Percentiles rank a stretch among this genome's conserved stretches.
Evolutionary conservation across 495 filamentous ascomycete species (phyloP).

Genomic region (Talaromyces liani): DNA sequence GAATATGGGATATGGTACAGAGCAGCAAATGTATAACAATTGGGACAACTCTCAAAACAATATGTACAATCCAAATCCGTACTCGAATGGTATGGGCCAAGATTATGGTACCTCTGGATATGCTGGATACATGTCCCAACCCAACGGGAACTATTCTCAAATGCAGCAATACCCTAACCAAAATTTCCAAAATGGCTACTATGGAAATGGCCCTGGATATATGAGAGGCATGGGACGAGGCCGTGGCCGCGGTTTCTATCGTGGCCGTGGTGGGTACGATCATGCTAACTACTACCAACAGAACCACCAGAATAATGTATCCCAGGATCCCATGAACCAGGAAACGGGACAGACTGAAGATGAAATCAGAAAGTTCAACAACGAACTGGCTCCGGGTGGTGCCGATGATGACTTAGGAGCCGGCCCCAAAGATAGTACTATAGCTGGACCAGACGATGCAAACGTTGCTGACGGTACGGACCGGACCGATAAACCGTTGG

Average conservation of each 20-base stretch:
- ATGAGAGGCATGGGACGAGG: slow-evolving; percentile 56
- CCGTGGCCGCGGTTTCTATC: slow-evolving; percentile 53
- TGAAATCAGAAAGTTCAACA: slow-evolving; percentile 19
- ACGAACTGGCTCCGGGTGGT: slow-evolving; percentile 24
- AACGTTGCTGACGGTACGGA: slow-evolving; percentile 2
- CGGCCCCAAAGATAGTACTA: slow-evolving; percentile 12
- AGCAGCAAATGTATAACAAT: slow-evolving; percentile 56
- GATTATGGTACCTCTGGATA: slow-evolving; percentile 79
- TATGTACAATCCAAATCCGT: slow-evolving; percentile 60
- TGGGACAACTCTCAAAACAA: slow-evolving; percentile 55
- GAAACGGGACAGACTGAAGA: slow-evolving; percentile 7
- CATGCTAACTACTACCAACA: slow-evolving; percentile 22
- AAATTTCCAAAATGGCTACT: slow-evolving; percentile 57
- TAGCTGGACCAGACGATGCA: slow-evolving; percentile 4
- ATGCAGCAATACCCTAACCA: slow-evolving; percentile 41
- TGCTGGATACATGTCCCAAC: slow-evolving; percentile 58
- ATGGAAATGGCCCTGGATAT: slow-evolving; percentile 39
- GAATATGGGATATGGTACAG: slow-evolving; percentile 66
- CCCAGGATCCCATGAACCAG: slow-evolving; percentile 12
- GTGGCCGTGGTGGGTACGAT: slow-evolving; percentile 47
- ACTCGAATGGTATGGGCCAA: slow-evolving; percentile 75
- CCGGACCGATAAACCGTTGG: not conserved
- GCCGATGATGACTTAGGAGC: slow-evolving; percentile 17
- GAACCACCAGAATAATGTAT: slow-evolving; percentile 18
- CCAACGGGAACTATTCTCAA: slow-evolving; percentile 47